Evolutionary conservation across 257 asterid species (phyloP).

Genomic region (Plantago elongata): DNA sequence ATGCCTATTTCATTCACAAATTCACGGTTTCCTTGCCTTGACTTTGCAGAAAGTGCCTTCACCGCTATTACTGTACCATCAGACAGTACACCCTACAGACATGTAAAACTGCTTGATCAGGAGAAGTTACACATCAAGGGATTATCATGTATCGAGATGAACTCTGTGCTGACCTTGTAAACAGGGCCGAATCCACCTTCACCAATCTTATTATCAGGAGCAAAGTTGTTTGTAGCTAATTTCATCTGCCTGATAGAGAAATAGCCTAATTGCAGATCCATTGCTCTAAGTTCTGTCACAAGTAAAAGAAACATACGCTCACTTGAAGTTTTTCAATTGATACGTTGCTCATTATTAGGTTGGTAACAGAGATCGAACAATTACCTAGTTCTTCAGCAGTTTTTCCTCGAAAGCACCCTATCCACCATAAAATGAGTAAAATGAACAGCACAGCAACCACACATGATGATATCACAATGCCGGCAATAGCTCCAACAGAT

Average conservation of each 20-base stretch:
- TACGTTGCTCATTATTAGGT: neutral
- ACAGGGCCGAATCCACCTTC: slow-evolving; percentile 88
- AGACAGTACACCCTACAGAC: slow-evolving; percentile 43
- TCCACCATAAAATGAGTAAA: slow-evolving; percentile 48
- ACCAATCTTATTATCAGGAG: slow-evolving; percentile 60
- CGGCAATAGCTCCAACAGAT: slow-evolving; percentile 62
- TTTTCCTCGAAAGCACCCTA: slow-evolving; percentile 54
- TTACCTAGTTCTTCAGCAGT: slow-evolving; percentile 53
- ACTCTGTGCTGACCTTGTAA: slow-evolving; percentile 42
- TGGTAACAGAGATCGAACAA: neutral
- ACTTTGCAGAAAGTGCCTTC: slow-evolving; percentile 74
- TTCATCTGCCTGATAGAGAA: slow-evolving; percentile 64
- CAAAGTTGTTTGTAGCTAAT: slow-evolving; percentile 68
- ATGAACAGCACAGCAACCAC: slow-evolving; percentile 33
- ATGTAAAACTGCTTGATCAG: neutral
- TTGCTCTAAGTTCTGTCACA: slow-evolving; percentile 45
- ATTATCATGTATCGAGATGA: too few relatives aligned
- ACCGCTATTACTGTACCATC: slow-evolving; percentile 70
- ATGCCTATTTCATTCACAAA: slow-evolving; percentile 74
- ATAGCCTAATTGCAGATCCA: slow-evolving; percentile 53
- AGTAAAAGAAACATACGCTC: slow-evolving; percentile 10
- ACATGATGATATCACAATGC: slow-evolving; percentile 52
- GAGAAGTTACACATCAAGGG: neutral
- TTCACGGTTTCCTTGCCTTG: slow-evolving; percentile 80
- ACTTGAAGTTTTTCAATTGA: neutral